Evolutionary conservation across 2,329 filamentous ascomycete genomes (phyloP), one percentile per base, ranked within the genome.

Genomic region (Nemania sp.): DNA sequence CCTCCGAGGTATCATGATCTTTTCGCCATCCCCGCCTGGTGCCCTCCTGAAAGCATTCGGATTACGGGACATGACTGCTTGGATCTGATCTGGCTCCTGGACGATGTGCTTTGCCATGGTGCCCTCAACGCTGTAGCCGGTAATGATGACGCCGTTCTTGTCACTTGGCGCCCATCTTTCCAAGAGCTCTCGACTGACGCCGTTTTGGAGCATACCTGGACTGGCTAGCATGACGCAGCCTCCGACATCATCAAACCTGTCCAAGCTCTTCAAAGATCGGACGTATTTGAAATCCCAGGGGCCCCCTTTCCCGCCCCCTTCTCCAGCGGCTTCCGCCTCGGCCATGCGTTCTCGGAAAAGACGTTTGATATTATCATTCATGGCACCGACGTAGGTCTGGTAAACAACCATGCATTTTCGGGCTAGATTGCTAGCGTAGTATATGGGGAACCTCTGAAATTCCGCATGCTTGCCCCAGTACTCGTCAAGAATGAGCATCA

Each of bases 321-420:
- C 89, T 7, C 90, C 89, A 28, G 85, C 86, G 0, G 88, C 87
- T 70, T 96, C 90, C 8, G 91, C 90, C 70, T 96, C 91, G 3
- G 90, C 91, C 84, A 96, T 95, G 42, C 91, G 86, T 72, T 95
- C 91, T 48, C 89, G 82, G 73, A 97, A 97, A n/a, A 96, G 82
- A 9, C 90, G 84, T 72, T 96, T 97, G 77, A 99, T 97, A 66
- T 97, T 97, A 68, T 97, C 93, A 70, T 99, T 99, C 94, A 99
- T 99, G 50, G 92, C 91, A 43, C 92, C 91, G 43, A 97, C 91
- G 66, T 97, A 99, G 1, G 94, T 99, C 71, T 97, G 94, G 69
- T 99, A 99, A 3, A 97, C 91, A 24, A 97, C 84, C 94, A 99
- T 99, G 75, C 94, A 99, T 73, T 96, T 94, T 59, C 93, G 81